Conservation (phyloP, 2,329 filamentous ascomycete genomes). For the Albifimbria verrucaria region DNA sequence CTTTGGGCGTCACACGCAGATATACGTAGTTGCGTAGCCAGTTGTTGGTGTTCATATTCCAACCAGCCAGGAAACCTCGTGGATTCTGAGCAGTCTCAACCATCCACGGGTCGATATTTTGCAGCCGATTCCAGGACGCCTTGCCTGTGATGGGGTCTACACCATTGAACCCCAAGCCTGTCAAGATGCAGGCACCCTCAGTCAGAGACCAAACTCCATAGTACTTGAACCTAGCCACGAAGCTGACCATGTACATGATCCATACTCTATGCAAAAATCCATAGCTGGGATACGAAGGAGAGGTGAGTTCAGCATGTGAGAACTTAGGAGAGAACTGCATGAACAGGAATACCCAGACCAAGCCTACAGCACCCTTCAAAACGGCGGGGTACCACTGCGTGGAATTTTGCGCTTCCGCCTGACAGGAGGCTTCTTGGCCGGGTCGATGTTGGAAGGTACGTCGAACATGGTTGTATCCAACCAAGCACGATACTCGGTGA, state of each 20-base stretch:
- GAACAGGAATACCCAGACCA: constrained; percentile 78
- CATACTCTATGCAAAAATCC: constrained; percentile 71
- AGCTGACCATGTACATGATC: constrained; percentile 77
- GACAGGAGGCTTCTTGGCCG: constrained; percentile 78
- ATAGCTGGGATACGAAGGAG: constrained; percentile 64
- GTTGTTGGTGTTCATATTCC: constrained; percentile 98
- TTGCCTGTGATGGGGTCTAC: constrained; percentile 81
- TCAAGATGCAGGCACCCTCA: constrained; percentile 90
- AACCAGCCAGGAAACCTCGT: constrained; percentile 84
- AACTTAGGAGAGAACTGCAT: constrained; percentile 69
- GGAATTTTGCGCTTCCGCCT: constrained; percentile 91
- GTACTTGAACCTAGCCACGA: constrained; percentile 85
- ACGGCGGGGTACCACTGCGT: constrained; percentile 83
- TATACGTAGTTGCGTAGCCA: constrained; percentile 98
- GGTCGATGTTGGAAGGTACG: constrained; percentile 75
- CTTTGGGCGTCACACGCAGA: constrained; percentile 87
- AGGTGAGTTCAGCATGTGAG: constrained; percentile 59
- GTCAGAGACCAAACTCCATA: constrained; percentile 94
- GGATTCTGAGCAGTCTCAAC: constrained; percentile 92
- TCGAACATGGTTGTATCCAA: constrained; percentile 95
- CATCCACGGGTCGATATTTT: constrained; percentile 82
- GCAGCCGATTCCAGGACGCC: constrained; percentile 81
- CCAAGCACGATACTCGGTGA: constrained; percentile 86
- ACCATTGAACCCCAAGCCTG: constrained; percentile 91
- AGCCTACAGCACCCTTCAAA: constrained; percentile 68